Evolutionary conservation across 352 stramenopile genomes (phyloP).

Genomic region (Globisporangium paroecandrum): DNA sequence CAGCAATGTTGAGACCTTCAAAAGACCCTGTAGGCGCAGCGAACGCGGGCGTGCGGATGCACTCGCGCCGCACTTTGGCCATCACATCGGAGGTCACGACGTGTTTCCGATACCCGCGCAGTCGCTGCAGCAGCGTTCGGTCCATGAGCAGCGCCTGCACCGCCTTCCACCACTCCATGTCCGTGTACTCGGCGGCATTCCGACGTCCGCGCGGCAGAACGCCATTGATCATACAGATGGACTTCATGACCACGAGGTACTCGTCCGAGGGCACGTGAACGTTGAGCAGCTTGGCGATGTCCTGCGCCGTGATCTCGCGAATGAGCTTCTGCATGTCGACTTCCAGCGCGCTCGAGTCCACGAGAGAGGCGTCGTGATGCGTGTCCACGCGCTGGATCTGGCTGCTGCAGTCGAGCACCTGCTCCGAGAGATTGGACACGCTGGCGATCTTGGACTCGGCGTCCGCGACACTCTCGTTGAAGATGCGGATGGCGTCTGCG

Average conservation of each 20-base stretch:
- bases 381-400: constrained; percentile 52
- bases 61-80: constrained; percentile 74
- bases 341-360: constrained; percentile 55
- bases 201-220: constrained; percentile 47
- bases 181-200: constrained; percentile 65
- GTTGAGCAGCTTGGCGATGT: constrained; percentile 69
- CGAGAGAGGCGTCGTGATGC: constrained; percentile 49
- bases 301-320: constrained; percentile 64
- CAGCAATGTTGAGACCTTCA: constrained; percentile 6
- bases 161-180: constrained; percentile 79
- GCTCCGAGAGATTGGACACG: constrained; percentile 38
- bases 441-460: constrained; percentile 58
- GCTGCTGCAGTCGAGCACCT: constrained; percentile 50
- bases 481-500: constrained; percentile 38
- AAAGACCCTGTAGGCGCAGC: constrained; percentile 27
- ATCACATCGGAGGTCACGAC: constrained; percentile 61
- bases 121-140: constrained; percentile 50
- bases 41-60: constrained; percentile 49
- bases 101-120: constrained; percentile 54
- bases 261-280: constrained; percentile 43
- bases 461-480: constrained; percentile 71
- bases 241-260: constrained; percentile 65
- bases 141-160: constrained; percentile 80
- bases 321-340: constrained; percentile 58
- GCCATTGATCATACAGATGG: constrained; percentile 67